phyloP scores from a whole-genome alignment of 768 basidiomycete genomes.

The Russula sp. region DNA sequence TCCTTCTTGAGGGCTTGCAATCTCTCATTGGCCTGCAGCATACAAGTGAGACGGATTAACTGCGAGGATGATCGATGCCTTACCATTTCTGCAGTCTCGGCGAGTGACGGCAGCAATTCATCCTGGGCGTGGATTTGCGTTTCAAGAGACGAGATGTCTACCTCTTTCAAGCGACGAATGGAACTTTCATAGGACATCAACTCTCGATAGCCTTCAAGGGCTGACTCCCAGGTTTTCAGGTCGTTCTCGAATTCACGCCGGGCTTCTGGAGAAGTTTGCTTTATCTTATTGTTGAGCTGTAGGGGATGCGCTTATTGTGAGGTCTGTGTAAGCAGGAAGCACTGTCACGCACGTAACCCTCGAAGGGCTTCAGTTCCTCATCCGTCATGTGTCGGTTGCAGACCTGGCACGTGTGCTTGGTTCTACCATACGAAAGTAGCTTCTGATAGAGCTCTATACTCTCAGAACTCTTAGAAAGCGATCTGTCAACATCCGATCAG shows the following conservation, averaged over 20 bases:
- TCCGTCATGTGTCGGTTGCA: conserved; percentile 68
- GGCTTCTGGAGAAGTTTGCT: conserved; percentile 45
- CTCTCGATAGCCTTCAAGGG: conserved; percentile 49
- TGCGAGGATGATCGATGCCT: conserved; percentile 15
- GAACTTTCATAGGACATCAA: conserved; percentile 53
- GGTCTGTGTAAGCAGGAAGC: not conserved
- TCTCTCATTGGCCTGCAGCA: conserved; percentile 44
- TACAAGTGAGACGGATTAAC: conserved; percentile 4
- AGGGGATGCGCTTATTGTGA: not conserved
- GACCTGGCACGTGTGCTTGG: conserved; percentile 63
- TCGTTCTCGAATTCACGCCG: conserved; percentile 42
- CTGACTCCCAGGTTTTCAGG: conserved; percentile 53
- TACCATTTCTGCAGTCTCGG: conserved; percentile 58
- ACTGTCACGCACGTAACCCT: conserved; percentile 41
- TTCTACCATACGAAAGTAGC: conserved; percentile 51
- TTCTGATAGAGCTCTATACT: conserved; percentile 46
- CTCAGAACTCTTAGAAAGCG: conserved; percentile 29
- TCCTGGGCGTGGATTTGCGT: conserved; percentile 54
- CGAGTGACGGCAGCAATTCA: conserved; percentile 46
- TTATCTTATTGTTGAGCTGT: conserved; percentile 64
- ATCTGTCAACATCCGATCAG: conserved; percentile 24
- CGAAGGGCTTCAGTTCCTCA: conserved; percentile 51
- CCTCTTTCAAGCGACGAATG: conserved; percentile 46
- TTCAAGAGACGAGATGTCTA: conserved; percentile 65
- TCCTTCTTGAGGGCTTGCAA: conserved; percentile 51